Evolutionary conservation across 2,329 filamentous ascomycete genomes (phyloP).

Genomic region (Aspergillus intermedius): DNA sequence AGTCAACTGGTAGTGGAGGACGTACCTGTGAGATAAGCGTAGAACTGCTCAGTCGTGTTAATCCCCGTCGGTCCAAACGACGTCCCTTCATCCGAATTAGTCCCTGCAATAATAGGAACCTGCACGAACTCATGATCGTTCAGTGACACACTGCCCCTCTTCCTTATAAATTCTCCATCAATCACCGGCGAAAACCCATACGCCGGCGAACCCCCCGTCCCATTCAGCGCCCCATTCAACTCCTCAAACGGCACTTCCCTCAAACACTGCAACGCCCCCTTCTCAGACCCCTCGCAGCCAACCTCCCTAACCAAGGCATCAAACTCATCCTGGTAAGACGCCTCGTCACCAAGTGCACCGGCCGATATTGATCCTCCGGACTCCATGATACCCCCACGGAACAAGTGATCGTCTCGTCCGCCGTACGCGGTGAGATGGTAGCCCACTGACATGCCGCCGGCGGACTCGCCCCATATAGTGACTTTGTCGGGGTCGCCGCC

Average conservation of each 20-base stretch:
- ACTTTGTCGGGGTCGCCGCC: slow-evolving; percentile 30
- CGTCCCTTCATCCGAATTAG: slow-evolving; percentile 61
- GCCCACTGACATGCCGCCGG: slow-evolving; percentile 47
- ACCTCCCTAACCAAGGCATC: slow-evolving; percentile 54
- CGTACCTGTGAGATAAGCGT: slow-evolving; percentile 31
- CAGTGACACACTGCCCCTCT: slow-evolving; percentile 50
- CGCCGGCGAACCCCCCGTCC: slow-evolving; percentile 30
- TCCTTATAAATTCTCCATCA: slow-evolving; percentile 52
- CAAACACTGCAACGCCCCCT: slow-evolving; percentile 60
- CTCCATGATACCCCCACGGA: slow-evolving; percentile 48
- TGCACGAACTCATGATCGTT: slow-evolving; percentile 54
- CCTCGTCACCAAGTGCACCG: slow-evolving; percentile 34
- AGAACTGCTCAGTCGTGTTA: slow-evolving; percentile 51
- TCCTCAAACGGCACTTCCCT: slow-evolving; percentile 53
- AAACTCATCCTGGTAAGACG: slow-evolving; percentile 46
- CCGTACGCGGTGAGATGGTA: slow-evolving; percentile 49
- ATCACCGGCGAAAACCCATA: slow-evolving; percentile 37
- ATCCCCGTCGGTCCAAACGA: slow-evolving; percentile 50
- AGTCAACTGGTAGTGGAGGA: background rate
- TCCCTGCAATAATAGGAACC: slow-evolving; percentile 58
- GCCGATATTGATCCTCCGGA: slow-evolving; percentile 46
- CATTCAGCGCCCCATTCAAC: slow-evolving; percentile 51
- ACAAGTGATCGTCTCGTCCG: slow-evolving; percentile 50
- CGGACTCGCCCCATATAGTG: slow-evolving; percentile 52
- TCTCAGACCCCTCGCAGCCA: slow-evolving; percentile 49